Conservation (phyloP, 176 grass and related monocot species). For the Microstegium vimineum region DNA sequence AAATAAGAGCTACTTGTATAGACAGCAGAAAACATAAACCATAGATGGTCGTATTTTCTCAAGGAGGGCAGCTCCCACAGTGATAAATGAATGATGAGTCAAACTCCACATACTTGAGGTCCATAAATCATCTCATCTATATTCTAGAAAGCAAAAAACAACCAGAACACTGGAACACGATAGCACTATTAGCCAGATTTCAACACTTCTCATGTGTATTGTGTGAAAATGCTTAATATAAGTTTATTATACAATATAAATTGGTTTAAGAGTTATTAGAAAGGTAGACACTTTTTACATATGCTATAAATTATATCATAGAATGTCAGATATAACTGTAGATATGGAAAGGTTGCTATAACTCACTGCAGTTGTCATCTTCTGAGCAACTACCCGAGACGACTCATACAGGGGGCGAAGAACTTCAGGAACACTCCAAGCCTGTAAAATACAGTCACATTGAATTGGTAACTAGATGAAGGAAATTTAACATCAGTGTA, state of each 20-base stretch:
- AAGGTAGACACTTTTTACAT: not conserved
- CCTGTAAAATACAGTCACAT: conserved; percentile 40
- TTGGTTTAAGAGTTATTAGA: not conserved
- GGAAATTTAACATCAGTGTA: not conserved
- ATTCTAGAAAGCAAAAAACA: not conserved
- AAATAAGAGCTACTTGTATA: not conserved
- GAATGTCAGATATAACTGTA: not conserved
- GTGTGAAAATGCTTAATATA: not conserved
- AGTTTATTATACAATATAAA: not conserved
- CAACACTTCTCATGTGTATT: not conserved
- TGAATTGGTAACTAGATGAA: conserved; percentile 15
- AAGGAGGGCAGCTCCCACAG: not conserved
- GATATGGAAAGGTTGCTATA: conserved; percentile 2
- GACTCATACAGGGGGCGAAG: conserved; percentile 90
- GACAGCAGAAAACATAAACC: not conserved
- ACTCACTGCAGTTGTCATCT: conserved; percentile 94
- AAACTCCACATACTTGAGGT: not conserved
- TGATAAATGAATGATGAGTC: not conserved
- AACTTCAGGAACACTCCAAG: conserved; percentile 96
- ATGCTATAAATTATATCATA: not conserved
- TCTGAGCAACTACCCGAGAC: conserved; percentile 88
- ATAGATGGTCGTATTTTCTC: not conserved
- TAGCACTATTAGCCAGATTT: not conserved
- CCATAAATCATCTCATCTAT: not conserved
- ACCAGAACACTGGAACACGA: not conserved